These are phyloP conservation scores for Ramichloridium luteum DNA, from an alignment of 2,329 filamentous ascomycete species.

Conservation along the genomic window DNA sequence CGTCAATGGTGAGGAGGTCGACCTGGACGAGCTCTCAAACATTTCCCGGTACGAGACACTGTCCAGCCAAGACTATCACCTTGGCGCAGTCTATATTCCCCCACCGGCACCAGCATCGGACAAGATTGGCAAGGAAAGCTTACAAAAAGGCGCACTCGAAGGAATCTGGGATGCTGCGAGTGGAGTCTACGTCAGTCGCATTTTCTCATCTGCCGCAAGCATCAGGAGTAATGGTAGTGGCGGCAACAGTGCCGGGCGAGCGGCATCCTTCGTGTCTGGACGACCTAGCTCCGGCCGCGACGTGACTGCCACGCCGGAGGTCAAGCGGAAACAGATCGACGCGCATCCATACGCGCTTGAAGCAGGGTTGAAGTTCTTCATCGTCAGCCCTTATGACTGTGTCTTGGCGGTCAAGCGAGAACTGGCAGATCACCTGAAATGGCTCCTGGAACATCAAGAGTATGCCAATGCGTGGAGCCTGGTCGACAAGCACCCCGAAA, in stretches of 20 bases:
- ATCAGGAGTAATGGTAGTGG: constrained; percentile 39
- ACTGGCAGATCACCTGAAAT: constrained; percentile 69
- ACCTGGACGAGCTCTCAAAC: constrained; percentile 65
- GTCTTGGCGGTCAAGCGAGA: constrained; percentile 84
- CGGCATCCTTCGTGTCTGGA: constrained; percentile 20
- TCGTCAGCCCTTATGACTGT: constrained; percentile 93
- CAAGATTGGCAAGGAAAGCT: constrained; percentile 42
- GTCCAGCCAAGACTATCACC: constrained; percentile 81
- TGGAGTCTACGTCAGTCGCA: constrained; percentile 70
- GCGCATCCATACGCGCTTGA: constrained; percentile 39
- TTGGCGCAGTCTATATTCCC: constrained; percentile 68
- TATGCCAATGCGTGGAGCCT: constrained; percentile 84
- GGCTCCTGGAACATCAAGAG: constrained; percentile 69
- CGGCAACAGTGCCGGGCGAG: constrained; percentile 25
- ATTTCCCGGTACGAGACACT: constrained; percentile 79
- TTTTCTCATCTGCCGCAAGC: constrained; percentile 81
- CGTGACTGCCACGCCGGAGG: constrained; percentile 11
- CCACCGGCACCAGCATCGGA: constrained; percentile 44
- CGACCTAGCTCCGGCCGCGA: constrained; percentile 25
- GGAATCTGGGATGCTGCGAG: constrained; percentile 70
- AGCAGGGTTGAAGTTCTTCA: constrained; percentile 68
- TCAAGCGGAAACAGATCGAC: constrained; percentile 19
- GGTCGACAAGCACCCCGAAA: constrained; percentile 75
- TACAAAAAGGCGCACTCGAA: constrained; percentile 57
- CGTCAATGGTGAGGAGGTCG: constrained; percentile 66